Evolutionary conservation across 2,329 filamentous ascomycete genomes (phyloP).

Genomic region (Lithohypha guttulata): DNA sequence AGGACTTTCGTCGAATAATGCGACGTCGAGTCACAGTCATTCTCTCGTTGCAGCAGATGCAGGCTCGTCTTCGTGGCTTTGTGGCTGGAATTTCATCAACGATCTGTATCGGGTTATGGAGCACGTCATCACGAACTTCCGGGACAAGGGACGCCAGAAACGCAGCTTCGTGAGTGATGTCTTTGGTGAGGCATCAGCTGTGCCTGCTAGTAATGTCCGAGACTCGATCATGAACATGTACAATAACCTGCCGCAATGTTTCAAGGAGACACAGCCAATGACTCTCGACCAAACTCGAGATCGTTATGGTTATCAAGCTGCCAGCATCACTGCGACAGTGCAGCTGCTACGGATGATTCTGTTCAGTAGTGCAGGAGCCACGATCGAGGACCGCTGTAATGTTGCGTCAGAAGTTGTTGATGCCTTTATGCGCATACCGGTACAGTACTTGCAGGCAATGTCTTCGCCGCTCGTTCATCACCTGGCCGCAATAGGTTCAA

Average conservation of each 20-base stretch:
- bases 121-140: neutral
- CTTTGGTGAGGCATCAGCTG: conserved; percentile 11
- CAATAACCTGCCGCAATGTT: conserved; percentile 14
- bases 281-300: conserved; percentile 36
- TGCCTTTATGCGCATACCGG: too few relatives aligned
- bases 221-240: conserved; percentile 14
- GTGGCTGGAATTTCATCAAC: neutral
- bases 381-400: too few relatives aligned
- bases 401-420: too few relatives aligned
- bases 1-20: conserved; percentile 12
- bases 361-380: too few relatives aligned
- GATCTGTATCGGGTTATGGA: conserved; percentile 31
- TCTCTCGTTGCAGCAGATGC: conserved; percentile 12
- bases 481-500: too few relatives aligned
- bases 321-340: conserved; percentile 40
- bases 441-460: too few relatives aligned
- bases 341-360: conserved; percentile 40
- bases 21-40: too few relatives aligned
- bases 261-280: conserved; percentile 17
- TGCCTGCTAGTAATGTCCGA: conserved; percentile 12
- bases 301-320: conserved; percentile 39
- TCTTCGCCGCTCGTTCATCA: too few relatives aligned
- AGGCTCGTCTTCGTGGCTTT: conserved; percentile 26
- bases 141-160: conserved; percentile 1
- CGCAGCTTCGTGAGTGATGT: conserved; percentile 12